Percentiles rank a stretch among this genome's conserved stretches.
Conservation (phyloP, 495 filamentous ascomycete species). For the Daldinia concentrica region DNA sequence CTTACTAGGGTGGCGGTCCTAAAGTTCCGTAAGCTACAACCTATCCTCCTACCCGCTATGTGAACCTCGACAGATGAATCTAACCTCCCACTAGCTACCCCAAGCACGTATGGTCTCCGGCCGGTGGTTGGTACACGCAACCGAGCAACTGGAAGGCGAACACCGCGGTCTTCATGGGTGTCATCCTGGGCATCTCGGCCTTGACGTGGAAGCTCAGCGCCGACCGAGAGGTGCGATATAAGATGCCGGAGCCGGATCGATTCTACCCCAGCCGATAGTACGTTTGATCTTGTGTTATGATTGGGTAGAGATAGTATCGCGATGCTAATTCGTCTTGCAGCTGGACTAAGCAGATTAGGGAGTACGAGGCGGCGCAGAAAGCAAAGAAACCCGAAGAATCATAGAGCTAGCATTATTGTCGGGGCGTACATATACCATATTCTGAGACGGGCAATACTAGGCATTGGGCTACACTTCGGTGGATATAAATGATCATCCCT, state of each 20-base stretch:
- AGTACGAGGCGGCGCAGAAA: constrained; percentile 80
- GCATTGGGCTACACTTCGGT: background rate
- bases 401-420: constrained; percentile 25
- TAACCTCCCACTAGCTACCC: constrained; percentile 73
- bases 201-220: constrained; percentile 83
- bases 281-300: constrained; percentile 49
- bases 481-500: background rate
- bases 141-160: constrained; percentile 95
- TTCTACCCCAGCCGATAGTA: constrained; percentile 98
- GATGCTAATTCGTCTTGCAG: constrained; percentile 54
- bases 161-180: constrained; percentile 81
- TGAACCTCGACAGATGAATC: constrained; percentile 22
- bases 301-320: background rate
- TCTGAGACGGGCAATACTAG: constrained; percentile 33
- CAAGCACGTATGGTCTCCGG: constrained; percentile 98
- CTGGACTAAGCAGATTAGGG: constrained; percentile 91
- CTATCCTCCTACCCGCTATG: constrained; percentile 10
- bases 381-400: constrained; percentile 52
- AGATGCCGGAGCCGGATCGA: constrained; percentile 84
- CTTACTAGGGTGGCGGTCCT: constrained; percentile 72
- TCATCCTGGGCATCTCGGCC: constrained; percentile 78
- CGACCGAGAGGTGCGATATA: constrained; percentile 77
- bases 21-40: constrained; percentile 80
- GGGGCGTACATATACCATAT: constrained; percentile 48
- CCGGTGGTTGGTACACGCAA: constrained; percentile 96